A percentile compares a stretch with the other conserved stretches of the same genome.
Evolutionary conservation across 1,139 yeast genomes (phyloP).

Genomic region (Geotrichum europaeum): DNA sequence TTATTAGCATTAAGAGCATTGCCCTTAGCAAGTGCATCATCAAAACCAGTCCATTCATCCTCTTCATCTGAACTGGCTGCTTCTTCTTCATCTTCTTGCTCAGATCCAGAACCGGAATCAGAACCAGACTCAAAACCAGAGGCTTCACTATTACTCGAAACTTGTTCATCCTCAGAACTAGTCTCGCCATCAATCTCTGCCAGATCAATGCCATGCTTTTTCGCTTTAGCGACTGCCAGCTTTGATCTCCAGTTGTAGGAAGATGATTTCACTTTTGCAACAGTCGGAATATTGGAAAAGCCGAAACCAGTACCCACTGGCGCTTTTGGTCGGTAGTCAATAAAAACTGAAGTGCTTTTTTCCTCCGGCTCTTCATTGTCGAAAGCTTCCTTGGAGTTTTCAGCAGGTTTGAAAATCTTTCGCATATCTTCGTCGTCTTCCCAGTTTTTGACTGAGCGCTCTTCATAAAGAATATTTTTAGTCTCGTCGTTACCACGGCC

Average conservation of each 20-base stretch:
- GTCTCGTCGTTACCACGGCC: slow-evolving; percentile 68
- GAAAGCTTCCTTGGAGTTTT: slow-evolving; percentile 14
- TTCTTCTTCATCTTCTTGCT: slow-evolving; percentile 21
- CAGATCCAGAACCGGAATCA: slow-evolving; percentile 27
- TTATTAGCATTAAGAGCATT: slow-evolving; percentile 25
- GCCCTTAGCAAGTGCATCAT: slow-evolving; percentile 17
- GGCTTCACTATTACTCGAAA: slow-evolving; percentile 25
- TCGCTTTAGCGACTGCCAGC: slow-evolving; percentile 42
- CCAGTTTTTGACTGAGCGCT: slow-evolving; percentile 63
- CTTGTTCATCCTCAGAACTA: slow-evolving; percentile 25
- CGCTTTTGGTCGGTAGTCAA: slow-evolving; percentile 65
- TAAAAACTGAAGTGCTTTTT: slow-evolving; percentile 45
- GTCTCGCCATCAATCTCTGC: slow-evolving; percentile 40
- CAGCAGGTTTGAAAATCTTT: slow-evolving; percentile 6
- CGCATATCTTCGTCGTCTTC: slow-evolving; percentile 36
- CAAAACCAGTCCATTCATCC: slow-evolving; percentile 23
- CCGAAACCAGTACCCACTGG: slow-evolving; percentile 68
- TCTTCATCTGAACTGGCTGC: slow-evolving; percentile 22
- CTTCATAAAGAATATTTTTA: slow-evolving; percentile 60
- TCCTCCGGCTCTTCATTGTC: slow-evolving; percentile 21
- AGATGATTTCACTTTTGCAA: slow-evolving; percentile 40
- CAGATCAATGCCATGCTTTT: slow-evolving; percentile 30
- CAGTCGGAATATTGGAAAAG: slow-evolving; percentile 51
- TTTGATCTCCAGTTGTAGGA: slow-evolving; percentile 55
- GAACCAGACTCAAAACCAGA: slow-evolving; percentile 24